A percentile compares a stretch with the other conserved stretches of the same genome.
These are phyloP conservation scores for Trichoderma virens DNA, from an alignment of 495 filamentous ascomycete genomes.

Conservation along the genomic window DNA sequence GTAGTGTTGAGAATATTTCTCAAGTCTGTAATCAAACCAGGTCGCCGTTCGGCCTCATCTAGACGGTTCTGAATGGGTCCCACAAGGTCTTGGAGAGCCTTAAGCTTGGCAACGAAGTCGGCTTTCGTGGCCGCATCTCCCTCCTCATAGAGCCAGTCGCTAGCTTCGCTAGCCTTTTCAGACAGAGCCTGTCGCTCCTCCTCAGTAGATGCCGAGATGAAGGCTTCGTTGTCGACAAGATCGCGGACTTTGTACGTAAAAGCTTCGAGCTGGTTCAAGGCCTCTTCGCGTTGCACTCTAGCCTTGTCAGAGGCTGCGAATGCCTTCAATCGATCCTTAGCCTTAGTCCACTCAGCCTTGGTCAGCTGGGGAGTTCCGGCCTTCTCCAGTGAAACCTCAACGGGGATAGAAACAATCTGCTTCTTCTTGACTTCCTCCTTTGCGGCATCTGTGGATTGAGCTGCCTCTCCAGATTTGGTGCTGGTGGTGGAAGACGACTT, in stretches of 20 bases:
- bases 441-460: conserved; percentile 31
- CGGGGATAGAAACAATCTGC: conserved; percentile 59
- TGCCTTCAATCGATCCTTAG: conserved; percentile 64
- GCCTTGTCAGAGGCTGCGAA: conserved; percentile 78
- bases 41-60: conserved; percentile 58
- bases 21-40: conserved; percentile 55
- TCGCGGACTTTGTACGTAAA: conserved; percentile 88
- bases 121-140: conserved; percentile 66
- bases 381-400: conserved; percentile 54
- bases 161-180: conserved; percentile 54
- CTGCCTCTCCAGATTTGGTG: conserved; percentile 38
- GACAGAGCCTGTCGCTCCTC: conserved; percentile 55
- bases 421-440: conserved; percentile 48
- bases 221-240: conserved; percentile 64
- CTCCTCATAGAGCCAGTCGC: conserved; percentile 87
- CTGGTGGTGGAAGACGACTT: conserved; percentile 35
- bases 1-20: conserved; percentile 54
- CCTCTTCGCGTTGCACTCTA: conserved; percentile 72
- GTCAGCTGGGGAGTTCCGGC: conserved; percentile 52
- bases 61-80: conserved; percentile 59
- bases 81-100: conserved; percentile 62
- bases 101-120: conserved; percentile 62
- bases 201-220: conserved; percentile 58
- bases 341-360: conserved; percentile 51
- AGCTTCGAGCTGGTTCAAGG: conserved; percentile 85